Base-by-base conservation (phyloP, 148 eudicot genomes). In the Rhododendron ferrugineum region DNA sequence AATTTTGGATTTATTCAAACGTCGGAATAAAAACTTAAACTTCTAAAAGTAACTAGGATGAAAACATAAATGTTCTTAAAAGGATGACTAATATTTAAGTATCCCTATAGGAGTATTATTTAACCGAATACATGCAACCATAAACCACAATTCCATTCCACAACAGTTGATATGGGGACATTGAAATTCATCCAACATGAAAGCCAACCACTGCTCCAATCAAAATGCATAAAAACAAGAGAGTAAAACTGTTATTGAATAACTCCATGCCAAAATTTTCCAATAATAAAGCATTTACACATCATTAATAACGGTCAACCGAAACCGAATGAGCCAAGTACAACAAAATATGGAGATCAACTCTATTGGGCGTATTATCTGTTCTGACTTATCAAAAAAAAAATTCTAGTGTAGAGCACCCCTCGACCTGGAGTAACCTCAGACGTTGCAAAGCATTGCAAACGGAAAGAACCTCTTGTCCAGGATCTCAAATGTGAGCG, bases 231-330 rank as follows among this genome's bases (percentile, higher is more conserved):
- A 34, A 32, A 13, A 30, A 18, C 11, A 77, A 10, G 30, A 47
- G 2, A n/a, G 54, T 7, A 26, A 28, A 42, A 32, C 37, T 28
- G 82, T 60, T 30, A 85, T 20, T 78, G 44, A 37, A 79, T 75
- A 18, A 60, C 32, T 64, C 60, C 83, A 52, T 44, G 86, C 84
- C 91, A 87, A 89, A 89, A 86, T 87, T 89, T 89, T 88, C 72
- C 79, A 64, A 78, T 64, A 47, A 60, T 36, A 82, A 62, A 77
- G 79, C 66, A 68, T 84, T 87, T 89, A 82, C 86, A 89, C 89
- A 86, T 85, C 58, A 82, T 64, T 44, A 81, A 76, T 32, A 82
- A 66, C 30, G 44, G 58, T 50, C 7, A 49, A 26, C 30, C 10
- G 54, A 84, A 49, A 26, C 30, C 10, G 54, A 84, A 73, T 54